Evolutionary conservation across 495 filamentous ascomycete genomes (phyloP).

Genomic region (Parathielavia appendiculata): DNA sequence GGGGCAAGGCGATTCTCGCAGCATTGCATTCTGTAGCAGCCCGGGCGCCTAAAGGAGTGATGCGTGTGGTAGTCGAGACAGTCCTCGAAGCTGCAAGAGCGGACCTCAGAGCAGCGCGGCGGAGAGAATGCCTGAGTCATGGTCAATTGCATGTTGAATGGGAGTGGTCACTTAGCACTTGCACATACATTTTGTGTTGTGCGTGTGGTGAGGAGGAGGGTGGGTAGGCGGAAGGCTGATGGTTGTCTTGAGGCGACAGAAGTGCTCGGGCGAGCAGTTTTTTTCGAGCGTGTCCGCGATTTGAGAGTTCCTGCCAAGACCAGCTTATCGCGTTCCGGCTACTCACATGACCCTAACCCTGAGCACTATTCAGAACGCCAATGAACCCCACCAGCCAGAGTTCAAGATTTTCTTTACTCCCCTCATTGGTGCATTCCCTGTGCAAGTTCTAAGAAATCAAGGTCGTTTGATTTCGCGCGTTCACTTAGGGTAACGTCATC

Average conservation of each 20-base stretch:
- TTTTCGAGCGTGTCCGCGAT: conserved; percentile 1
- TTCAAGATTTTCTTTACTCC: neutral
- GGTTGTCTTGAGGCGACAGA: too few relatives aligned
- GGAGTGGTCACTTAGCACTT: neutral
- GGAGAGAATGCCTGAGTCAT: conserved; percentile 47
- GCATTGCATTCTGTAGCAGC: conserved; percentile 22
- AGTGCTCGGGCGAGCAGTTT: neutral
- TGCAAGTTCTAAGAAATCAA: too few relatives aligned
- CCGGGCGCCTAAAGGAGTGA: conserved; percentile 29
- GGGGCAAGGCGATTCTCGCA: conserved; percentile 20
- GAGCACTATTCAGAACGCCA: neutral
- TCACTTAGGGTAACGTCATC: too few relatives aligned
- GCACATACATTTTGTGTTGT: conserved; percentile 11
- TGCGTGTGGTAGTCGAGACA: conserved; percentile 39
- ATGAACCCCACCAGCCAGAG: neutral
- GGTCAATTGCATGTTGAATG: neutral
- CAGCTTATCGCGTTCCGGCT: neutral
- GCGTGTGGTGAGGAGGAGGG: neutral
- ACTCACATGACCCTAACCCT: conserved; percentile 3
- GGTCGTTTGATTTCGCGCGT: too few relatives aligned
- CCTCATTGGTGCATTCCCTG: too few relatives aligned
- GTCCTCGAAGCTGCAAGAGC: conserved; percentile 46
- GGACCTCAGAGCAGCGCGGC: conserved; percentile 54
- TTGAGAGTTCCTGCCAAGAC: conserved; percentile 11
- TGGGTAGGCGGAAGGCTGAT: neutral